Base-by-base conservation (phyloP, 164 flowering plant species). In the Chimonanthus salicifolius region DNA sequence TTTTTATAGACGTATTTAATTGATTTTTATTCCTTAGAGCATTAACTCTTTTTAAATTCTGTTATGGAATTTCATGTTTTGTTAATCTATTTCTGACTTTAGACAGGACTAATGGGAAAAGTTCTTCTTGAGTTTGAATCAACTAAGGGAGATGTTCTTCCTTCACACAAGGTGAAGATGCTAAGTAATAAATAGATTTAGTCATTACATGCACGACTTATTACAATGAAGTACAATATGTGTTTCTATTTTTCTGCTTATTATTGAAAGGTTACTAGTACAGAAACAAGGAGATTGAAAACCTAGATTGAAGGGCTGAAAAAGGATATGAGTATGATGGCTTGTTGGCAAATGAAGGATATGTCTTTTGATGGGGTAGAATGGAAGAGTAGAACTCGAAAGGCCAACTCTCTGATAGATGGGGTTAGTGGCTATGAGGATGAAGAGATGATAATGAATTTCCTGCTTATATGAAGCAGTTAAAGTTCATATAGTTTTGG, bases 51-150 rank as follows among this genome's bases (percentile, higher is more conserved):
- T 49, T 71, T 11, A 20, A 8, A 9, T 46, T 49, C 46, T 33
- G 44, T 15, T 71, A 11, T 62, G 9, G 43, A 13, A 10, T 5
- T 63, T 46, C 54, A 2, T 58, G 1, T 21, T 46, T 9, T 51
- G 18, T 43, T 49, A 16, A 64, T 80, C 80, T 68, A n/a, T 6
- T 68, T 73, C 6, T 80, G 69, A 62, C 33, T 58, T 70, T 82
- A 95, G 98, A 85, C 97, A 74, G 99, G 98, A 45, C 75, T 94
- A 6, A 88, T 96, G 97, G 99, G 99, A 15, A 96, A 96, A 79
- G 79, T 88, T 69, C 97, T 94, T 69, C 83, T 96, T 15, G 98
- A 93, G 84, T 89, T 96, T 71, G 97, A 94, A 79, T 94, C 97
- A 20, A 96, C 82, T 58, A 96, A 96, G 85, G 99, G 94, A 71